Percentiles rank a stretch among this genome's conserved stretches.
These are phyloP conservation scores for Fusarium abutilonis DNA, from an alignment of 2,329 filamentous ascomycete species.

Conservation along the genomic window DNA sequence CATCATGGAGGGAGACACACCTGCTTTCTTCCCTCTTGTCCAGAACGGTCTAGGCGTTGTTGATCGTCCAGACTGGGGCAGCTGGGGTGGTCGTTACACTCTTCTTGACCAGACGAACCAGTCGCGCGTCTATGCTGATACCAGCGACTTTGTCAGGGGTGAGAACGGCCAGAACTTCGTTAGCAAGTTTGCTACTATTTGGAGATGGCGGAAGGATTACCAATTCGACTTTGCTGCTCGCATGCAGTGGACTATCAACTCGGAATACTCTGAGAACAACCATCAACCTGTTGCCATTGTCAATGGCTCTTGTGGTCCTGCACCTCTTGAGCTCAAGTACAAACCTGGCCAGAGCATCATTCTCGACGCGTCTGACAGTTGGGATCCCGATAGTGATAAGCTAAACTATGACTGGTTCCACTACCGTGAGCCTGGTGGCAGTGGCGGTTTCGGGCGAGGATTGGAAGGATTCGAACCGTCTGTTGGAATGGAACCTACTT, in stretches of 20 bases:
- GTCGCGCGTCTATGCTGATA: slow-evolving; percentile 9
- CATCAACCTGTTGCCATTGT: slow-evolving; percentile 1
- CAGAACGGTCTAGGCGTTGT: slow-evolving; percentile 10
- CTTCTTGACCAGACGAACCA: slow-evolving; percentile 7
- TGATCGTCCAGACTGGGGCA: slow-evolving; percentile 22
- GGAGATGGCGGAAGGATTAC: slow-evolving; percentile 22
- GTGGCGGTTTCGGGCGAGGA: background rate
- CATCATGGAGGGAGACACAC: slow-evolving; percentile 27
- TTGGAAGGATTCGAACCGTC: slow-evolving; percentile 12
- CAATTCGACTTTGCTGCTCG: slow-evolving; percentile 25
- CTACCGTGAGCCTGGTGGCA: slow-evolving; percentile 10
- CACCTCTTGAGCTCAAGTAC: background rate
- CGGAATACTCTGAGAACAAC: slow-evolving; percentile 2
- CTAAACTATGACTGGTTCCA: slow-evolving; percentile 10
- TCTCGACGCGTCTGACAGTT: slow-evolving; percentile 5
- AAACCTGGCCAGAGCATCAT: slow-evolving; percentile 1
- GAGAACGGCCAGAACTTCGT: slow-evolving; percentile 7
- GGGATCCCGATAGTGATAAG: slow-evolving; percentile 3
- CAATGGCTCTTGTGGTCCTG: background rate
- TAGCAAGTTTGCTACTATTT: slow-evolving; percentile 23
- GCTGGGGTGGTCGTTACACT: slow-evolving; percentile 21
- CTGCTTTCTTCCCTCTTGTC: background rate
- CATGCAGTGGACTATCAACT: slow-evolving; percentile 19
- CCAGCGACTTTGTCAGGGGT: slow-evolving; percentile 3
- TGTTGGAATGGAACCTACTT: background rate